Percentiles rank a stretch among this genome's conserved stretches.
These are phyloP conservation scores for Spiraea crenata DNA, from an alignment of 331 rosid genomes.

Conservation along the genomic window DNA sequence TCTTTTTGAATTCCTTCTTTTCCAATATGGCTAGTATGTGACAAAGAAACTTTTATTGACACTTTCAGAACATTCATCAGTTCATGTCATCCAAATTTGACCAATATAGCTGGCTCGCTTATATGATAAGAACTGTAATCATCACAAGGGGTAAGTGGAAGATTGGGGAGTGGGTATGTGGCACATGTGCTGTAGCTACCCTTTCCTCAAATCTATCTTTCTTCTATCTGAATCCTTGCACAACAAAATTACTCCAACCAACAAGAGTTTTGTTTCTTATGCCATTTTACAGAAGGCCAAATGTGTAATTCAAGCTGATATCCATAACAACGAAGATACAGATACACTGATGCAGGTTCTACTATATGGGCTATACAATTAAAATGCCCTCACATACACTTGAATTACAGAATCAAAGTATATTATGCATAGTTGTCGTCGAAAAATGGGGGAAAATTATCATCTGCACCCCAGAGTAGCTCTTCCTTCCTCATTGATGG, in stretches of 20 bases:
- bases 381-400: neutral
- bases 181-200: neutral
- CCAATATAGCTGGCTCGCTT: too few relatives aligned
- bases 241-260: neutral
- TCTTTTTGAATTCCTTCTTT: too few relatives aligned
- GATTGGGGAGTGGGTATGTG: neutral
- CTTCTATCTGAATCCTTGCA: neutral
- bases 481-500: slow-evolving; percentile 58
- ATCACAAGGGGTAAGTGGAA: too few relatives aligned
- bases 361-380: neutral
- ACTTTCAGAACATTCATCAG: too few relatives aligned
- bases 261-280: neutral
- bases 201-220: neutral
- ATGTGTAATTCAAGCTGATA: neutral
- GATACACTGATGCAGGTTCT: slow-evolving; percentile 9
- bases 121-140: too few relatives aligned
- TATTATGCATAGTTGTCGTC: neutral
- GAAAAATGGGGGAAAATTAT: slow-evolving; percentile 7
- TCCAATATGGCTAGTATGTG: too few relatives aligned
- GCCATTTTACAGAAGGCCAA: neutral
- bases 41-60: too few relatives aligned
- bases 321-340: slow-evolving; percentile 5
- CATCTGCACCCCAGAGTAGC: slow-evolving; percentile 80
- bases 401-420: neutral
- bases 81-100: too few relatives aligned